Conservation (phyloP, 441 rosid genomes). For the Erysimum pusillum region DNA sequence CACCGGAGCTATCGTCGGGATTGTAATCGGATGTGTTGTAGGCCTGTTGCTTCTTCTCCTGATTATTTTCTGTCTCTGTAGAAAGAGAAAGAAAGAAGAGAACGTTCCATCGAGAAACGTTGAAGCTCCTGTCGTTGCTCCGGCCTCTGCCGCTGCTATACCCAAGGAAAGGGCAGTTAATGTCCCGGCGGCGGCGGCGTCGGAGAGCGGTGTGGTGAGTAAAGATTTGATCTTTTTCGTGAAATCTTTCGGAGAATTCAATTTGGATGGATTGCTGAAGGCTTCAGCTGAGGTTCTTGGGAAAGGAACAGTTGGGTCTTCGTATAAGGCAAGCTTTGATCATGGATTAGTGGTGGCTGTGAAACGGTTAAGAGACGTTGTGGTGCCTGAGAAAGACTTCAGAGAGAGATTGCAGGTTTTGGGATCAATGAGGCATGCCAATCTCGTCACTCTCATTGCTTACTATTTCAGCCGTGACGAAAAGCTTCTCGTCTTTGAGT, state of each 20-base stretch:
- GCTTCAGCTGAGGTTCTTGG: slow-evolving; percentile 88
- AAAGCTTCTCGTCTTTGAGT: slow-evolving; percentile 90
- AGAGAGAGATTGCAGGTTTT: slow-evolving; percentile 63
- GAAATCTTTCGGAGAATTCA: slow-evolving; percentile 49
- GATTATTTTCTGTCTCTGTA: slow-evolving; percentile 57
- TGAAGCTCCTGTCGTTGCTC: slow-evolving; percentile 39
- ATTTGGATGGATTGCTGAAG: slow-evolving; percentile 70
- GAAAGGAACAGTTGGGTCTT: slow-evolving; percentile 74
- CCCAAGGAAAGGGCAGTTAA: slow-evolving; percentile 28
- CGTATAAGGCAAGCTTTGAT: slow-evolving; percentile 73
- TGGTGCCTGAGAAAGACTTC: slow-evolving; percentile 65
- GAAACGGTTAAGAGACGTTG: slow-evolving; percentile 74
- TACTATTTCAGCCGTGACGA: slow-evolving; percentile 84
- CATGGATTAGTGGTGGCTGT: slow-evolving; percentile 67
- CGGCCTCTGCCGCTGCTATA: slow-evolving; percentile 36
- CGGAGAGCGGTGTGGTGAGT: slow-evolving; percentile 43
- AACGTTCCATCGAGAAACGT: slow-evolving; percentile 28
- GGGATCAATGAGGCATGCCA: slow-evolving; percentile 66
- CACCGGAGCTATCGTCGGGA: slow-evolving; percentile 70
- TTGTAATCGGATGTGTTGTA: slow-evolving; percentile 57
- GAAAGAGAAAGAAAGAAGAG: slow-evolving; percentile 49
- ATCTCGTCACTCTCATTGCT: slow-evolving; percentile 79
- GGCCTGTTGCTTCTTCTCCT: slow-evolving; percentile 54
- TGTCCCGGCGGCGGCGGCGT: slow-evolving; percentile 22
- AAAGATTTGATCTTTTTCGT: slow-evolving; percentile 46